Percentiles rank a stretch among this genome's conserved stretches.
Evolutionary conservation across 2,329 filamentous ascomycete genomes (phyloP).

Genomic region (Ceratocystis alfenasii): DNA sequence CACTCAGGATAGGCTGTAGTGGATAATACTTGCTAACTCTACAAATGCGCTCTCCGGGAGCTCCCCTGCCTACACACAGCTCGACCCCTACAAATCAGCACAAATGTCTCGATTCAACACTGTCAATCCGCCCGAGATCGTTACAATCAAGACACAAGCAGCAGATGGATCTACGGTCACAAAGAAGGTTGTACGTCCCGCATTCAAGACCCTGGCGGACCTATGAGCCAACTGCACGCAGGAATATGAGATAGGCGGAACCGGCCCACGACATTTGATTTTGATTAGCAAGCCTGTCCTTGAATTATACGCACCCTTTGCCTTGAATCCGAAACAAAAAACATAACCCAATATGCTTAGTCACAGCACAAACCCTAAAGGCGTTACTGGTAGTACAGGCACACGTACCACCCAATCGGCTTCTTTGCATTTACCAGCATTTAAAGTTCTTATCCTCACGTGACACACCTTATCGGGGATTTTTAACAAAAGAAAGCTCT

Average conservation of each 20-base stretch:
- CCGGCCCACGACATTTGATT: background rate
- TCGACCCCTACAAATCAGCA: slow-evolving; percentile 51
- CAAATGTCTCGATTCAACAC: slow-evolving; percentile 49
- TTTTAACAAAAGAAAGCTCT: slow-evolving; percentile 15
- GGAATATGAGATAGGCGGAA: background rate
- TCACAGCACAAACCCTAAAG: background rate
- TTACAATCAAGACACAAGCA: slow-evolving; percentile 22
- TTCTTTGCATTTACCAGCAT: background rate
- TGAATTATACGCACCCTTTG: background rate
- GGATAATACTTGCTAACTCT: background rate
- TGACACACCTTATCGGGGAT: slow-evolving; percentile 12
- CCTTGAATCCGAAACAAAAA: background rate
- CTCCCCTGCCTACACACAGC: slow-evolving; percentile 29
- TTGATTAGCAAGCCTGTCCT: slow-evolving; percentile 11
- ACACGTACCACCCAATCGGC: slow-evolving; percentile 4
- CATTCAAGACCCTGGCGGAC: slow-evolving; percentile 44
- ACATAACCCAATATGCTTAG: background rate
- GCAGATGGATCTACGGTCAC: slow-evolving; percentile 23
- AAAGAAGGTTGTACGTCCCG: slow-evolving; percentile 29
- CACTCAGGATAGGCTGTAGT: background rate
- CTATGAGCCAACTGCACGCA: slow-evolving; percentile 30
- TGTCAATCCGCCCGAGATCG: slow-evolving; percentile 30
- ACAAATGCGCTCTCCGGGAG: background rate
- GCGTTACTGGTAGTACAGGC: background rate
- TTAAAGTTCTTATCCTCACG: slow-evolving; percentile 18